Conservation (phyloP, 495 filamentous ascomycete species). For the Penicillium argentinense region DNA sequence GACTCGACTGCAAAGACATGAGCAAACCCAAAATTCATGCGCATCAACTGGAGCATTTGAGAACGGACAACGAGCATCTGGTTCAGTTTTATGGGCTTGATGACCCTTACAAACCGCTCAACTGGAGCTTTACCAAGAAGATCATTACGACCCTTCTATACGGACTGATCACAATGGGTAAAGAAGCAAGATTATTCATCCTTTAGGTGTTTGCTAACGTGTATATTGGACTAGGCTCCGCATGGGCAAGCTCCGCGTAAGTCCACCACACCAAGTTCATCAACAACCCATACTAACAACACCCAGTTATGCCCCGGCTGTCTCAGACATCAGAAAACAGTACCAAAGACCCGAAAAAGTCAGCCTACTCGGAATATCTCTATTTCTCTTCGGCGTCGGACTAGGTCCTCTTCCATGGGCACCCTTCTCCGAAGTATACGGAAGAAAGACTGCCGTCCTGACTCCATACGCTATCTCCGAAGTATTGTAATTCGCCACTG, state of each 20-base stretch:
- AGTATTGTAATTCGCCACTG: conserved; percentile 65
- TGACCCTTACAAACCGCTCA: conserved; percentile 65
- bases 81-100: conserved; percentile 69
- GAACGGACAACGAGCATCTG: conserved; percentile 49
- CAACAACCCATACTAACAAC: no score
- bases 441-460: conserved; percentile 57
- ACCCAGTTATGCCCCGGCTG: conserved; percentile 58
- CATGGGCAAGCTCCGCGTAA: conserved; percentile 53
- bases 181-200: no score
- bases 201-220: conserved; percentile 23
- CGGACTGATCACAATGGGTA: conserved; percentile 56
- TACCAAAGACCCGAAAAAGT: conserved; percentile 39
- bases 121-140: conserved; percentile 67
- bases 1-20: no score
- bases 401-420: conserved; percentile 68
- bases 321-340: conserved; percentile 36
- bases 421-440: conserved; percentile 66
- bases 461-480: conserved; percentile 61
- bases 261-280: no score
- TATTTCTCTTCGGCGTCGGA: conserved; percentile 63
- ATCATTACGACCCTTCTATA: conserved; percentile 53
- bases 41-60: conserved; percentile 51
- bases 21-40: no score
- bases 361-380: conserved; percentile 54
- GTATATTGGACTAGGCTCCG: conserved; percentile 30